These are phyloP conservation scores for Pelagophyceae sp. DNA, from an alignment of 352 stramenopile species.

Conservation along the genomic window DNA sequence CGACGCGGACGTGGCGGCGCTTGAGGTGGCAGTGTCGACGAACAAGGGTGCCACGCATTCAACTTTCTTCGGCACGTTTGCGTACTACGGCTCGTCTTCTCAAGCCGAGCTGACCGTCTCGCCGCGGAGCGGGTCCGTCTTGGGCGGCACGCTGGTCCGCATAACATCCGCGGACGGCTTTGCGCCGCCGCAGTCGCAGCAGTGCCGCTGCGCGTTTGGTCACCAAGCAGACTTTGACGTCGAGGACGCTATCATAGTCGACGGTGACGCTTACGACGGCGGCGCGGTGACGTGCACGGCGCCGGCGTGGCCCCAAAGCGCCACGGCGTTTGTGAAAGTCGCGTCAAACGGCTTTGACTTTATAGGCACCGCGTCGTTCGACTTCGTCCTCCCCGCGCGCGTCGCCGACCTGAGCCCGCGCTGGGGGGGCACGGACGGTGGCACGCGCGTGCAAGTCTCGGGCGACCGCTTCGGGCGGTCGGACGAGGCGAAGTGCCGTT, in stretches of 20 bases:
- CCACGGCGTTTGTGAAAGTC: slow-evolving; percentile 10
- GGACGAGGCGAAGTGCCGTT: slow-evolving; percentile 58
- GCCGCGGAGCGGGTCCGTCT: slow-evolving; percentile 47
- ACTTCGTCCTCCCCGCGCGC: slow-evolving; percentile 46
- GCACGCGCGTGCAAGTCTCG: slow-evolving; percentile 46
- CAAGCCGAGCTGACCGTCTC: slow-evolving; percentile 36
- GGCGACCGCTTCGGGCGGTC: slow-evolving; percentile 49
- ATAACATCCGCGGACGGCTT: slow-evolving; percentile 25
- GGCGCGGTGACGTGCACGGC: slow-evolving; percentile 2
- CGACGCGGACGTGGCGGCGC: neutral
- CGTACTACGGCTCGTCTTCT: slow-evolving; percentile 42
- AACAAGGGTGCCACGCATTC: slow-evolving; percentile 24
- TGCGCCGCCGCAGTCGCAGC: neutral
- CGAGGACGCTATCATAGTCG: no score
- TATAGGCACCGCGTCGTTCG: slow-evolving; percentile 38
- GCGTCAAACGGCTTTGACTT: slow-evolving; percentile 11
- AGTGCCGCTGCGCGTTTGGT: slow-evolving; percentile 50
- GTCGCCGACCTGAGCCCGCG: slow-evolving; percentile 52
- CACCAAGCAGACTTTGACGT: no score
- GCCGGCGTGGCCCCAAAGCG: neutral
- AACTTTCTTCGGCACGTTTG: slow-evolving; percentile 38
- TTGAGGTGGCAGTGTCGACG: slow-evolving; percentile 11
- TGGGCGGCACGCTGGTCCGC: slow-evolving; percentile 50
- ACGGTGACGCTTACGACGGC: slow-evolving; percentile 17
- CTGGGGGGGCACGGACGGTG: slow-evolving; percentile 55